Percentiles rank a stretch among this genome's conserved stretches.
Conservation (phyloP, 1,284 basidiomycete genomes). For the Afroboletus lepidellus region DNA sequence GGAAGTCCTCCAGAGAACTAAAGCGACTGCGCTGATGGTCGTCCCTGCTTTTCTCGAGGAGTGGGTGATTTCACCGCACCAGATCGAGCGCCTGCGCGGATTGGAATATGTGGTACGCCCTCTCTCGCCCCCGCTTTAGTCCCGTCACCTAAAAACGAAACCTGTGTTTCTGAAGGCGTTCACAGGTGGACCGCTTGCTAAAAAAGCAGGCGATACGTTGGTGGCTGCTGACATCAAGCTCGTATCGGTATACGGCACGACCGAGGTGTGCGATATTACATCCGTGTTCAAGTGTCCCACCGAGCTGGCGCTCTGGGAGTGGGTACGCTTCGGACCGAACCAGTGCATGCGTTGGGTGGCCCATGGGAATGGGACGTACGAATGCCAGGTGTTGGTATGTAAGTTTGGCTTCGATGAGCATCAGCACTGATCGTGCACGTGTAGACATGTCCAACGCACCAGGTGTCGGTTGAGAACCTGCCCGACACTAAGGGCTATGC, state of each 20-base stretch:
- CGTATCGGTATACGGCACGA: slow-evolving; percentile 21
- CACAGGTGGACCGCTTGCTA: slow-evolving; percentile 20
- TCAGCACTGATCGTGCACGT: neutral
- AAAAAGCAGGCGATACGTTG: slow-evolving; percentile 23
- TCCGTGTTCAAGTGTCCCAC: slow-evolving; percentile 1
- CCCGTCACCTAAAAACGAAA: neutral
- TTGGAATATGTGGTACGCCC: slow-evolving; percentile 20
- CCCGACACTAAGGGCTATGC: slow-evolving; percentile 35
- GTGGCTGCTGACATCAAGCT: slow-evolving; percentile 22
- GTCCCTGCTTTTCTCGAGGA: slow-evolving; percentile 25
- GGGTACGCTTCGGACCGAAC: slow-evolving; percentile 22
- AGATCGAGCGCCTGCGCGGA: slow-evolving; percentile 6
- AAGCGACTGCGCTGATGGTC: slow-evolving; percentile 3
- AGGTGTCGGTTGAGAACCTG: slow-evolving; percentile 32
- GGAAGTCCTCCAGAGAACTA: slow-evolving; percentile 12
- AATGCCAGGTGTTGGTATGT: slow-evolving; percentile 27
- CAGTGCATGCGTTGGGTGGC: slow-evolving; percentile 22
- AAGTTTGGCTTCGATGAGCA: neutral
- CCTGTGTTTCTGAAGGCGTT: slow-evolving; percentile 9
- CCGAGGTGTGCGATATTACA: neutral
- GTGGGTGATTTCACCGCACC: slow-evolving; percentile 12
- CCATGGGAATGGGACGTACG: slow-evolving; percentile 21
- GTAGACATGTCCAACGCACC: slow-evolving; percentile 19
- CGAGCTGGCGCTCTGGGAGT: slow-evolving; percentile 25
- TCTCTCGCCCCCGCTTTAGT: neutral